Evolutionary conservation across 2,329 filamentous ascomycete genomes (phyloP), one percentile per base, ranked within the genome.

Genomic region (Catunica adiposa): DNA sequence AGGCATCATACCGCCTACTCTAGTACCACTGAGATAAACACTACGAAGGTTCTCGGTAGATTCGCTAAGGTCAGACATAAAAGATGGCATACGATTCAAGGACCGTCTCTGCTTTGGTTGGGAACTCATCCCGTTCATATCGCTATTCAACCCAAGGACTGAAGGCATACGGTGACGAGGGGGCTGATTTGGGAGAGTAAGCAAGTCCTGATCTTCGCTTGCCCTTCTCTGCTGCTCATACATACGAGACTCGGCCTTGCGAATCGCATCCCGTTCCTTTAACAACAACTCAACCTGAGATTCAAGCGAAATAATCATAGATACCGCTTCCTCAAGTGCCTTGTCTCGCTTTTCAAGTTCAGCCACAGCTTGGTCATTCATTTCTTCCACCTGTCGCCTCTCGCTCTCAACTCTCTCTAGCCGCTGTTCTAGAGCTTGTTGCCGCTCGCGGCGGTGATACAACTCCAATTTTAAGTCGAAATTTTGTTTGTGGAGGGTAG

Each of bases 401-500:
- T 80, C 73, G 6, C 67, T 65, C 59, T 80, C 76, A 17, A 85
- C 68, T 3, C 65, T 65, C 38, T 79, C 74, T n/a, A 82, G 61
- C 42, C 73, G 71, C 34, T 75, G 71, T 62, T 86, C 81, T 34
- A 86, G 62, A 22, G 69, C 69, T 7, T 72, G 73, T 62, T 84
- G 80, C 54, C 76, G 74, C 66, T 87, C 78, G 26, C 83, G 74
- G 5, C 82, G 75, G 63, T 87, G 82, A 61, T 77, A 85, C 1
- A 88, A 67, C 64, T 87, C 83, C 31, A 87, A 71, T 65, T 88
- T 87, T 44, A 88, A 72, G 61, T 86, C 83, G 61, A 87, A 88
- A 62, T 87, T 88, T 67, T 86, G 79, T 44, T 88, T 88, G 65
- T 83, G 80, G 22, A 87, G 68, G 1, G 73, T 81, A 3, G 83